A percentile compares a stretch with the other conserved stretches of the same genome.
Evolutionary conservation across 163 green algal genomes (phyloP).

Genomic region (Scenedesmus sp.): DNA sequence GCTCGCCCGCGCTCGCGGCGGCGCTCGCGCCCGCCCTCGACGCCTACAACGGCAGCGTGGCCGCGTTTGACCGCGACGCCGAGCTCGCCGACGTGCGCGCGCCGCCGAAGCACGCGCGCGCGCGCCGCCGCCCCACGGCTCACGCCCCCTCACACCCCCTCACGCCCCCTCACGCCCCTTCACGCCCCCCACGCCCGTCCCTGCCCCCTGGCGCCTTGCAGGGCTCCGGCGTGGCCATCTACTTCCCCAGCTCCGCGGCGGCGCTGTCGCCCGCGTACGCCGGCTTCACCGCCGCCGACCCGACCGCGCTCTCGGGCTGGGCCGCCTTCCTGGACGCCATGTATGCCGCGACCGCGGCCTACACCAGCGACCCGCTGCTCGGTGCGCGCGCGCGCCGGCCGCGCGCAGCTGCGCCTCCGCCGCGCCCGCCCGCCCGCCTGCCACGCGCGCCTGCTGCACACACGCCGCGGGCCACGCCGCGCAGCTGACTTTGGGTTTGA

Average conservation of each 20-base stretch:
- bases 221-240: constrained; percentile 49
- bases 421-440: no score
- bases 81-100: constrained; percentile 38
- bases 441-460: no score
- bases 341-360: constrained; percentile 17
- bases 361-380: neutral
- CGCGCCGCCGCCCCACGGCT: no score
- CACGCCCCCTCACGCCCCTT: neutral
- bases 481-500: neutral
- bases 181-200: no score
- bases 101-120: no score
- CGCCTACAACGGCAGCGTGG: constrained; percentile 25
- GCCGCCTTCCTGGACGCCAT: constrained; percentile 38
- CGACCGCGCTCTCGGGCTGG: constrained; percentile 16
- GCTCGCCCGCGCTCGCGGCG: no score
- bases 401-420: no score
- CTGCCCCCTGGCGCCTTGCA: neutral
- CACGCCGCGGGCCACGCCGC: neutral
- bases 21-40: neutral
- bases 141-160: no score
- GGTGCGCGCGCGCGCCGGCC: no score
- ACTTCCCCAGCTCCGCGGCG: constrained; percentile 34
- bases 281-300: neutral
- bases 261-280: neutral
- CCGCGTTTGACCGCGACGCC: constrained; percentile 15